Conservation (phyloP, 306 rosid species). For the Acacia confusa region DNA sequence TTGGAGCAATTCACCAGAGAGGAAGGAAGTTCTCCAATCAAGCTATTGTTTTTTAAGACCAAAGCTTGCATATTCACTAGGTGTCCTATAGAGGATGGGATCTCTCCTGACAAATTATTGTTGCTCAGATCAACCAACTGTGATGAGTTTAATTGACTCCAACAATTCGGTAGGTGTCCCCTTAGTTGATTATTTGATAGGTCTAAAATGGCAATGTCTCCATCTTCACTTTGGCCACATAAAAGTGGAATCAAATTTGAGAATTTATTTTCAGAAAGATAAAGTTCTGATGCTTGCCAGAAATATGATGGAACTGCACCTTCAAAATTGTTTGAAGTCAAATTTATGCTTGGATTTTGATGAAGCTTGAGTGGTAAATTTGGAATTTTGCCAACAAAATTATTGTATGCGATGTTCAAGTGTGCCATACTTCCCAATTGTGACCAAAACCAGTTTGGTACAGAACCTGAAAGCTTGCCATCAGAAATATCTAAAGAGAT, state of each 20-base stretch:
- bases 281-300: neutral
- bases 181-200: neutral
- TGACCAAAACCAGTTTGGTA: conserved; percentile 26
- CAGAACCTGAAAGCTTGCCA: neutral
- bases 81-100: neutral
- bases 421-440: neutral
- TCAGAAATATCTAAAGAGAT: accelerated
- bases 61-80: neutral
- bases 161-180: neutral
- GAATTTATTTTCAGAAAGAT: neutral
- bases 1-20: neutral
- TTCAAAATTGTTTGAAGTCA: neutral
- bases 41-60: conserved; percentile 7
- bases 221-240: neutral
- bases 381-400: neutral
- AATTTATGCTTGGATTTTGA: accelerated
- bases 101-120: neutral
- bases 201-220: neutral
- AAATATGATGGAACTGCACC: neutral
- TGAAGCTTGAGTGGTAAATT: neutral
- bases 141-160: neutral
- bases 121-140: neutral
- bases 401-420: neutral
- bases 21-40: conserved; percentile 15
- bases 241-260: neutral